These are phyloP conservation scores for Aspergillus luchuensis DNA, from an alignment of 2,329 filamentous ascomycete genomes.

Conservation along the genomic window DNA sequence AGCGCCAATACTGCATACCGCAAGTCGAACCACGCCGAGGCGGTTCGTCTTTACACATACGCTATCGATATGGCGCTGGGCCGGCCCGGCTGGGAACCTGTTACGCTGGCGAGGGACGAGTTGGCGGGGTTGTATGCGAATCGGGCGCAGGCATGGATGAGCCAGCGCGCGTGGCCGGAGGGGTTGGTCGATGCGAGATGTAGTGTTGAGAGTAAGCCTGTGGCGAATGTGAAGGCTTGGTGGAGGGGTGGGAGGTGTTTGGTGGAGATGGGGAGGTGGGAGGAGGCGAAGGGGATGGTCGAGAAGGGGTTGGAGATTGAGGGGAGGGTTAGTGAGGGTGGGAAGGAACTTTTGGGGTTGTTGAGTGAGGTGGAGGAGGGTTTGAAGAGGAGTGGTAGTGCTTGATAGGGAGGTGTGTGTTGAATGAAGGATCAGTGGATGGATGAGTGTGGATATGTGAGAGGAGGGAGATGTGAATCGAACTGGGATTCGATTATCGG, in stretches of 20 bases:
- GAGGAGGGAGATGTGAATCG: neutral
- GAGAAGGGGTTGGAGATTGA: slow-evolving; percentile 78
- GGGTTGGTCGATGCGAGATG: slow-evolving; percentile 84
- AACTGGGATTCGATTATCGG: neutral
- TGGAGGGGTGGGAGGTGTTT: slow-evolving; percentile 84
- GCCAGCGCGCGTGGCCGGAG: slow-evolving; percentile 77
- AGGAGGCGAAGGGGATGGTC: slow-evolving; percentile 81
- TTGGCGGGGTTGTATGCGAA: slow-evolving; percentile 78
- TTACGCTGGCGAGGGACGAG: slow-evolving; percentile 81
- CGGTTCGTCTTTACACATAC: slow-evolving; percentile 78
- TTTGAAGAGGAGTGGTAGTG: slow-evolving; percentile 48
- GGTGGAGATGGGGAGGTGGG: slow-evolving; percentile 83
- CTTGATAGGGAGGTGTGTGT: too few relatives aligned
- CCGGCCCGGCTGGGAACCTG: slow-evolving; percentile 85
- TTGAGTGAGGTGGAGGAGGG: slow-evolving; percentile 66
- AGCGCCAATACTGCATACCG: slow-evolving; percentile 80
- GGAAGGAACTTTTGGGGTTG: slow-evolving; percentile 58
- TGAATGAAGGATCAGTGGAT: neutral
- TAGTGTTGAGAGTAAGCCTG: slow-evolving; percentile 82
- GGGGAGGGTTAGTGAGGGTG: slow-evolving; percentile 57
- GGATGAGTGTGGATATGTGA: neutral
- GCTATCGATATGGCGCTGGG: slow-evolving; percentile 85
- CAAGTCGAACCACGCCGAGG: slow-evolving; percentile 73
- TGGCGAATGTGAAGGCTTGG: slow-evolving; percentile 92
- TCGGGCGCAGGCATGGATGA: slow-evolving; percentile 88